A percentile compares a stretch with the other conserved stretches of the same genome.
phyloP scores from a whole-genome alignment of 441 rosid genomes.

The Rhodomyrtus psidioides region DNA sequence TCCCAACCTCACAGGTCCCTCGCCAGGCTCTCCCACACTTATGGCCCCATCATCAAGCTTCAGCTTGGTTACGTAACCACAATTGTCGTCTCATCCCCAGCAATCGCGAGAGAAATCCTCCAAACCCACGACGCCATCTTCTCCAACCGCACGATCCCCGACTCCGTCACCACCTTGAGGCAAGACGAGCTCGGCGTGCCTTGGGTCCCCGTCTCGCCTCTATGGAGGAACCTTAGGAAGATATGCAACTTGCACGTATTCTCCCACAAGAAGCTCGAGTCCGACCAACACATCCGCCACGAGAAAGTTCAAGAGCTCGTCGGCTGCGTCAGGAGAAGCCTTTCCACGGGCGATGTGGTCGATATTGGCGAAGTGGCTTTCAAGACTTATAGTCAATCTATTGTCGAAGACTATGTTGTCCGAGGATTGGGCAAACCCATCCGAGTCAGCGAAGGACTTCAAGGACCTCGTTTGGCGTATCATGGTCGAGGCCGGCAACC shows the following conservation, averaged over 20 bases:
- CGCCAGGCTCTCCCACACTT: not conserved
- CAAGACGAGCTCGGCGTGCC: not conserved
- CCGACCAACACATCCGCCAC: not conserved
- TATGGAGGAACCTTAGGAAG: not conserved
- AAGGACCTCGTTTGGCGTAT: not conserved
- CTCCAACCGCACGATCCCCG: not conserved
- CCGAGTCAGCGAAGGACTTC: not conserved
- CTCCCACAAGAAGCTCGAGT: not conserved
- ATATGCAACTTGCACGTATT: not conserved
- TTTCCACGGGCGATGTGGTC: not conserved
- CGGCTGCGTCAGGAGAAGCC: not conserved
- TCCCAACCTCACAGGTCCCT: not conserved
- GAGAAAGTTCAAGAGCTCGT: not conserved
- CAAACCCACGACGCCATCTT: conserved; percentile 1
- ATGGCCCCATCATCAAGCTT: conserved; percentile 7
- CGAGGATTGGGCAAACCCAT: not conserved
- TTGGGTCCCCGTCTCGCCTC: not conserved
- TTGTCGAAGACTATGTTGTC: not conserved
- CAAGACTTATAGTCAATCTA: not conserved
- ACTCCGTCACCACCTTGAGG: not conserved
- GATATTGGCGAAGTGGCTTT: conserved; percentile 2
- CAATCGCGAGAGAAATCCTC: not conserved
- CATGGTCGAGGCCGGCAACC: not conserved
- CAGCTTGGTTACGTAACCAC: not conserved
- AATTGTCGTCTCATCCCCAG: not conserved